phyloP scores from a whole-genome alignment of 2,329 filamentous ascomycete species.

The Sclerotinia subarctica region DNA sequence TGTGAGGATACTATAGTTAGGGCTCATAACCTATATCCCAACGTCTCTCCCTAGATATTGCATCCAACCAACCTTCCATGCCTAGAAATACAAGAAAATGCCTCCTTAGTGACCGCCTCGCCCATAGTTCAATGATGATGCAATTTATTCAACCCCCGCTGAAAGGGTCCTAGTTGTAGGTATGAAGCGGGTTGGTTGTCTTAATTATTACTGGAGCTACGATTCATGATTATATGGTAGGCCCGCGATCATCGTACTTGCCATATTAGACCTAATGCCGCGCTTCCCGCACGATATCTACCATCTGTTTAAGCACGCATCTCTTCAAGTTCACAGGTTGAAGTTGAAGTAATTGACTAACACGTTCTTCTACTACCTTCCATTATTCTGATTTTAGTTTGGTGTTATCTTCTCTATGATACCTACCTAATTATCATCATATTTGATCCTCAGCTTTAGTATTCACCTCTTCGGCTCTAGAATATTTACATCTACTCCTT shows the following conservation, averaged over 20 bases:
- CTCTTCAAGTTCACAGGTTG: rapidly evolving
- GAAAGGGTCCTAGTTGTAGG: no score
- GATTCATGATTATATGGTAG: no score
- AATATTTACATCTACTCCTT: not conserved
- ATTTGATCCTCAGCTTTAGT: not conserved
- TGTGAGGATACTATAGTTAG: no score
- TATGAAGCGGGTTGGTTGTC: no score
- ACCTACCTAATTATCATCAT: rapidly evolving
- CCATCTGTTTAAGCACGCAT: not conserved
- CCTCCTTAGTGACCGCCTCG: rapidly evolving
- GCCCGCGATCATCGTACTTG: no score
- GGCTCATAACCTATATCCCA: not conserved
- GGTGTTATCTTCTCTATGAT: not conserved
- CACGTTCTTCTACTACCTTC: rapidly evolving
- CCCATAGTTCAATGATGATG: not conserved
- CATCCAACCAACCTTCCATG: no score
- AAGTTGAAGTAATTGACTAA: not conserved
- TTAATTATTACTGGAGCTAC: no score
- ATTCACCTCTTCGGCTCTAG: not conserved
- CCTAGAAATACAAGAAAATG: not conserved
- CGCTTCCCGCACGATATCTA: rapidly evolving
- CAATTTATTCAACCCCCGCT: not conserved
- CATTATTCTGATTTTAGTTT: rapidly evolving
- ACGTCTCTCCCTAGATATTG: not conserved
- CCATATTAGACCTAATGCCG: no score